Evolutionary conservation across 176 grass and related monocot genomes (phyloP).

Genomic region (Avena sativa): DNA sequence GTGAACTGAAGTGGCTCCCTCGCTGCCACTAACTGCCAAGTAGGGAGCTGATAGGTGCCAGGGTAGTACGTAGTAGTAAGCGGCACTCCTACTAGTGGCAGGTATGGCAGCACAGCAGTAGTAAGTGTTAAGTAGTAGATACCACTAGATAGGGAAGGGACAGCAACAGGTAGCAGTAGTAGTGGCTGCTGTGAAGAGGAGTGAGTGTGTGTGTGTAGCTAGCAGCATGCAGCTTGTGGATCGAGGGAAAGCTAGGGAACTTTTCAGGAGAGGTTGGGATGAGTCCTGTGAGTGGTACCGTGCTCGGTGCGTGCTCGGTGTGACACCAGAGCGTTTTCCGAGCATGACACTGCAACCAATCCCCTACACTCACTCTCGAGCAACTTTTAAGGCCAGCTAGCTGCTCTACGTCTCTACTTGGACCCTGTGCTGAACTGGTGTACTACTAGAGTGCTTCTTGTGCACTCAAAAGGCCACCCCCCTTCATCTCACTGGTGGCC

Average conservation of each 20-base stretch:
- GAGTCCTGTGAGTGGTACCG: slow-evolving; percentile 26
- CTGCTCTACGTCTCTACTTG: not conserved
- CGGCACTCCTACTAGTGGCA: not conserved
- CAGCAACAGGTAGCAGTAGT: slow-evolving; percentile 30
- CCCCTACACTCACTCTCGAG: slow-evolving; percentile 11
- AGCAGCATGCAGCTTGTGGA: slow-evolving; percentile 33
- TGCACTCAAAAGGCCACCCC: too few species aligned
- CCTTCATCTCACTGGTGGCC: too few species aligned
- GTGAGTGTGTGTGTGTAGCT: not conserved
- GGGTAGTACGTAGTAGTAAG: not conserved
- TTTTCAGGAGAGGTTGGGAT: slow-evolving; percentile 31
- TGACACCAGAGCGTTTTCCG: slow-evolving; percentile 31
- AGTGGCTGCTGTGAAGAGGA: slow-evolving; percentile 23
- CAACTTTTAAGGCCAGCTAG: slow-evolving; percentile 24
- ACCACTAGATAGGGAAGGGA: not conserved
- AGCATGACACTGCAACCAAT: slow-evolving; percentile 36
- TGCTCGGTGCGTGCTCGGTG: slow-evolving; percentile 41
- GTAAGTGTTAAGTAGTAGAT: not conserved
- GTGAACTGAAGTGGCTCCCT: slow-evolving; percentile 32
- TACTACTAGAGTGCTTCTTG: too few species aligned
- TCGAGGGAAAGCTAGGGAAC: slow-evolving; percentile 14
- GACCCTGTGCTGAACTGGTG: too few species aligned
- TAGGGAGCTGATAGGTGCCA: slow-evolving; percentile 26
- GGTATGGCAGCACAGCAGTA: not conserved
- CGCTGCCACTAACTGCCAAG: slow-evolving; percentile 20